Evolutionary conservation across 2,329 filamentous ascomycete species (phyloP).

Genomic region (Sclerotiophoma versabilis): DNA sequence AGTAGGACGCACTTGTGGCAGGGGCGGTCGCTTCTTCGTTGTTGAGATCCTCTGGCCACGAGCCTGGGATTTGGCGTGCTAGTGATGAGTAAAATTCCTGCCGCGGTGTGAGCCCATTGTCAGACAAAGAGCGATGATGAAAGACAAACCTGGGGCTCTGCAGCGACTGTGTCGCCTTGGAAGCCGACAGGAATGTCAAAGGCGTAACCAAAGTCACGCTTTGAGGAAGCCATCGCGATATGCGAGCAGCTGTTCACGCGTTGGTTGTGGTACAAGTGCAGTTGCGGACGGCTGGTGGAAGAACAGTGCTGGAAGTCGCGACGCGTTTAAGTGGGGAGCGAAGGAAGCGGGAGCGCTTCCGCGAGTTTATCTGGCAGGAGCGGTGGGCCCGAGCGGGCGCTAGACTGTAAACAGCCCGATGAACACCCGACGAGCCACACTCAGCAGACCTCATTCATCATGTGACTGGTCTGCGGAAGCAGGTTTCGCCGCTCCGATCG

Average conservation of each 20-base stretch:
- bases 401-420: neutral
- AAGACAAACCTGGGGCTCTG: slow-evolving; percentile 30
- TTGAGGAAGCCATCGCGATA: slow-evolving; percentile 18
- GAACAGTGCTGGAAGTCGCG: slow-evolving; percentile 14
- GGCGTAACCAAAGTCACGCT: slow-evolving; percentile 25
- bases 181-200: slow-evolving; percentile 23
- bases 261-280: neutral
- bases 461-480: neutral
- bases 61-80: slow-evolving; percentile 20
- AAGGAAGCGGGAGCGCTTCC: neutral
- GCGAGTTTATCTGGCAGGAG: neutral
- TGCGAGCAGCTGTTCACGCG: neutral
- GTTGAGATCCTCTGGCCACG: slow-evolving; percentile 21
- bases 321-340: slow-evolving; percentile 14
- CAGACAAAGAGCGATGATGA: slow-evolving; percentile 10
- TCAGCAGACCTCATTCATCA: too few species aligned
- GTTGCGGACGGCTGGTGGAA: neutral
- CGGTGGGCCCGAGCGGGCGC: neutral
- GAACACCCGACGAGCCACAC: neutral
- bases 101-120: slow-evolving; percentile 24
- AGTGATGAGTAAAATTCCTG: slow-evolving; percentile 12
- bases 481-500: slow-evolving; percentile 1
- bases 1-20: slow-evolving; percentile 10
- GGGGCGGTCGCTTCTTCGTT: neutral
- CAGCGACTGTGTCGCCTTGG: slow-evolving; percentile 22